Conservation (phyloP, 2,329 filamentous ascomycete genomes). For the Coniochaeta hoffmannii region DNA sequence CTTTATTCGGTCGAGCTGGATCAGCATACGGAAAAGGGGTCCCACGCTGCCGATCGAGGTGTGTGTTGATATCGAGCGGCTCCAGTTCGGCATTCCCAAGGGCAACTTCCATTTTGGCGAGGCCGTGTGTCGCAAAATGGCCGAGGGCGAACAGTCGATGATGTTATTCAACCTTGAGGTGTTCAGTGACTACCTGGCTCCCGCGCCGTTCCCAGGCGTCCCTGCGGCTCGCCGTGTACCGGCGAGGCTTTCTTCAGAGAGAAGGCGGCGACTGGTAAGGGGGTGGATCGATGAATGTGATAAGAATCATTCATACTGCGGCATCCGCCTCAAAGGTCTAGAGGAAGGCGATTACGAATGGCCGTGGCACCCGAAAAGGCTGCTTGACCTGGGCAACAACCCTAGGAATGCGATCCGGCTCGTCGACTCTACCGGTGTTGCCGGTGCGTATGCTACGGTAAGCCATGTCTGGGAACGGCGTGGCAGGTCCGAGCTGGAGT, state of each 20-base stretch:
- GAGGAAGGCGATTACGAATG: conserved; percentile 28
- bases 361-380: background rate
- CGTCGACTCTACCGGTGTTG: background rate
- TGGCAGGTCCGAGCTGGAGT: background rate
- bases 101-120: background rate
- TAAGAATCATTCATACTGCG: background rate
- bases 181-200: background rate
- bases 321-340: background rate
- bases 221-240: background rate
- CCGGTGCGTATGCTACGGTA: background rate
- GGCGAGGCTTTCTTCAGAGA: background rate
- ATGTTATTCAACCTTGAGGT: background rate
- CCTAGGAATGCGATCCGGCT: conserved; percentile 1
- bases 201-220: background rate
- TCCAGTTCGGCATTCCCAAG: background rate
- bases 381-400: conserved; percentile 1
- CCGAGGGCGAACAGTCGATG: no score
- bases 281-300: background rate
- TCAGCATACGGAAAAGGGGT: background rate
- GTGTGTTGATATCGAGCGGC: background rate
- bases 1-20: background rate
- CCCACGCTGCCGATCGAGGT: background rate
- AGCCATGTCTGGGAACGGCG: background rate
- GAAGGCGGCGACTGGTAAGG: background rate
- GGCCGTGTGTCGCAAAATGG: background rate